Evolutionary conservation across 2,329 filamentous ascomycete genomes (phyloP), one percentile per base, ranked within the genome.

Genomic region (Calonectria crousiana): DNA sequence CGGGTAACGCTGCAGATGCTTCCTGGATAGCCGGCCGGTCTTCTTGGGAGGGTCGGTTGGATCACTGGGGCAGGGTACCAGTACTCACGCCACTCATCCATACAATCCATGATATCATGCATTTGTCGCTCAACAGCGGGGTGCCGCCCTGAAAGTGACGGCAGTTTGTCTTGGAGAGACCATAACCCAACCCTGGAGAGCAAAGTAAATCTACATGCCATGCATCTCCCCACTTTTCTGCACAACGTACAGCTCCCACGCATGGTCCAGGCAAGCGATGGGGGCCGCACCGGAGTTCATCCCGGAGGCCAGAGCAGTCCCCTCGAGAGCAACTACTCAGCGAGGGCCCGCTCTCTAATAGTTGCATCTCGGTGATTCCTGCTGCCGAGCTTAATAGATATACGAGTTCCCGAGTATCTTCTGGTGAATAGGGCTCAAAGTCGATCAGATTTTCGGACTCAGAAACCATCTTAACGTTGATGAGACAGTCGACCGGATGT

Each of bases 241-340:
- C 73, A 52, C 38, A 32, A 47, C 51, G 34, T 38, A 44, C 52
- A 71, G 60, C 49, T 58, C 47, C 72, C 73, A 56, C 67, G 66
- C 53, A 62, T 75, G 44, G 56, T 58, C 65, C 56, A 60, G 67
- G 30, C 16, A 66, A 44, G 32, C 69, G 30, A 60, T 52, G 66
- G 69, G 56, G 67, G 52, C 76, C 67, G 60, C 67, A 70, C 76
- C 73, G 78, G 77, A 71, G 76, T 52, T 44, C 65, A 70, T 69
- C 51, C 78, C 75, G 76, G 78, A 74, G 75, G 67, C 75, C 53
- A 76, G 72, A 56, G 74, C 78, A 78, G 78, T 52, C 68, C 65
- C 56, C 49, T n/a, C 28, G 23, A 23, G 51, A 38, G 30, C 28
- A 47, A 41, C 51, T 20, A 52, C 41, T 34, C 49, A 62, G 38